Percentiles rank a stretch among this genome's conserved stretches.
phyloP scores from a whole-genome alignment of 2,329 filamentous ascomycete genomes.

The Cercospora sp. region DNA sequence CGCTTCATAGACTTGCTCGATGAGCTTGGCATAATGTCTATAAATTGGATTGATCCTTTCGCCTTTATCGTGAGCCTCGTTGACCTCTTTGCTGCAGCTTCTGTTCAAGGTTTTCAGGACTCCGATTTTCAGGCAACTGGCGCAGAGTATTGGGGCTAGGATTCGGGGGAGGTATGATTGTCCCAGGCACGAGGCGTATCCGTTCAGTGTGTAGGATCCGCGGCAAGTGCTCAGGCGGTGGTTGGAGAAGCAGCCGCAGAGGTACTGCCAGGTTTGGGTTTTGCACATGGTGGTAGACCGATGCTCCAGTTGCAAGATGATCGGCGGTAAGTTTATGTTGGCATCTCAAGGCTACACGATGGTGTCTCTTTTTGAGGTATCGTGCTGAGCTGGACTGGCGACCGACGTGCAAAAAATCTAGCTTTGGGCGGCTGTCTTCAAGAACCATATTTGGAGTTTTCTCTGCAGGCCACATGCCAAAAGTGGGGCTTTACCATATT shows the following conservation, averaged over 20 bases:
- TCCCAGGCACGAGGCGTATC: not conserved
- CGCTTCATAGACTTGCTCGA: not conserved
- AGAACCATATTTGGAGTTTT: not conserved
- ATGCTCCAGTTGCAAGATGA: not conserved
- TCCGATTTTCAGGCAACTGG: not conserved
- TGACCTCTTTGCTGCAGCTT: not conserved
- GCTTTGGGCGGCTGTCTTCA: not conserved
- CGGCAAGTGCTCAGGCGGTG: slow-evolving; percentile 8
- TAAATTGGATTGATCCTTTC: not conserved
- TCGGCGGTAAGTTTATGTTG: not conserved
- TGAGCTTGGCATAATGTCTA: not conserved
- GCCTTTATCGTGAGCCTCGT: not conserved
- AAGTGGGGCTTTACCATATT: not conserved
- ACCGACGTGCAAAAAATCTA: not conserved
- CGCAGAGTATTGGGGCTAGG: not conserved
- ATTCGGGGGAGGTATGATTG: not conserved
- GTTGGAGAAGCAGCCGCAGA: not conserved
- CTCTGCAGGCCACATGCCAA: not conserved
- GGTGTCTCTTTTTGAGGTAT: not conserved
- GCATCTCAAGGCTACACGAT: not conserved
- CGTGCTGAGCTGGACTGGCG: not conserved
- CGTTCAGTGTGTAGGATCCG: not conserved
- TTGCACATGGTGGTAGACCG: not conserved
- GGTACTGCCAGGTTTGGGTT: slow-evolving; percentile 2
- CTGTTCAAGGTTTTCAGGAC: not conserved